Conservation (phyloP, 345 rosid species). For the Hibiscus syriacus region DNA sequence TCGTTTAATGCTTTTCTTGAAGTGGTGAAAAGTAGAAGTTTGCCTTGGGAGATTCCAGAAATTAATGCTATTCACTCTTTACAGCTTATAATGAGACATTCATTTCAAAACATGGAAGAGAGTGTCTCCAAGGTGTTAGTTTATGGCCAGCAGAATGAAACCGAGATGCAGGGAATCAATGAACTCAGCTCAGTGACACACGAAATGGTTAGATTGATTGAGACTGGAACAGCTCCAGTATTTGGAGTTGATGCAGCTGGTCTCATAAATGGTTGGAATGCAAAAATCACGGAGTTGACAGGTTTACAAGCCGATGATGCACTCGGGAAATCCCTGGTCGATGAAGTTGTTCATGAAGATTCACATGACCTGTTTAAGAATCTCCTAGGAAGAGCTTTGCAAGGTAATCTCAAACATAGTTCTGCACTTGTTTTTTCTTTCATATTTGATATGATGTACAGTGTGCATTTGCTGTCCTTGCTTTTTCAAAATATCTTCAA, state of each 20-base stretch:
- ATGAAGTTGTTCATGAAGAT: conserved; percentile 59
- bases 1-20: conserved; percentile 78
- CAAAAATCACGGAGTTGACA: conserved; percentile 64
- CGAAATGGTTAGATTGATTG: too few species aligned
- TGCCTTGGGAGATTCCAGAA: too few species aligned
- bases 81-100: conserved; percentile 71
- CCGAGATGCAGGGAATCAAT: too few species aligned
- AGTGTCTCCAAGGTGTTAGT: conserved; percentile 30
- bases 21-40: not conserved
- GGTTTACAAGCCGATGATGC: conserved; percentile 56
- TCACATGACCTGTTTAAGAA: conserved; percentile 36
- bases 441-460: too few species aligned
- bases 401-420: conserved; percentile 29
- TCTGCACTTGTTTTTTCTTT: too few species aligned
- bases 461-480: not conserved
- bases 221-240: too few species aligned
- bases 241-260: conserved; percentile 70
- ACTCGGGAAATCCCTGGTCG: conserved; percentile 59
- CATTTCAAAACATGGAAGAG: conserved; percentile 32
- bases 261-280: conserved; percentile 79
- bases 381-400: conserved; percentile 54
- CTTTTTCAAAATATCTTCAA: too few species aligned
- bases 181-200: too few species aligned
- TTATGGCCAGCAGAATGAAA: conserved; percentile 19
- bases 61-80: too few species aligned